These are phyloP conservation scores for Collybia nuda DNA, from an alignment of 768 basidiomycete genomes.

Conservation along the genomic window DNA sequence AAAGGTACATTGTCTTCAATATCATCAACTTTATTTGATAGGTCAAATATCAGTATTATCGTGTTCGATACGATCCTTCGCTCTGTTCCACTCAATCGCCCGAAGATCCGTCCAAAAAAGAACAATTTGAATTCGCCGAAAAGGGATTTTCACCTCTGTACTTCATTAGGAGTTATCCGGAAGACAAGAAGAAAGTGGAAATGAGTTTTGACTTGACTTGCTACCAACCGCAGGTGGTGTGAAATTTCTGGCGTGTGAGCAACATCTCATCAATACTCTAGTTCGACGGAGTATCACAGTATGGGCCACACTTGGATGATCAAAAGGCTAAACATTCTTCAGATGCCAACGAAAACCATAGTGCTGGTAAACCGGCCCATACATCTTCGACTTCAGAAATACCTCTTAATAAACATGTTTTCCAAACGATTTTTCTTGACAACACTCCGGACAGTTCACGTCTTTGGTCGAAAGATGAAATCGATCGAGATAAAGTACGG, in stretches of 20 bases:
- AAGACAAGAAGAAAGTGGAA: conserved; percentile 45
- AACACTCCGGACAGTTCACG: conserved; percentile 32
- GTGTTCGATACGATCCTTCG: conserved; percentile 31
- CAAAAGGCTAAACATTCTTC: not conserved
- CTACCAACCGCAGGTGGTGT: conserved; percentile 44
- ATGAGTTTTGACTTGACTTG: conserved; percentile 52
- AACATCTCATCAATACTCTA: conserved; percentile 2
- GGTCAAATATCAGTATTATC: conserved; percentile 32
- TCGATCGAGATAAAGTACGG: conserved; percentile 28
- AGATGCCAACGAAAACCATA: conserved; percentile 12
- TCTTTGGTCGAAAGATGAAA: conserved; percentile 43
- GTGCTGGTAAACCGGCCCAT: not conserved
- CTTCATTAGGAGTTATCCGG: conserved; percentile 42
- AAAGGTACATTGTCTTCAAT: conserved; percentile 27
- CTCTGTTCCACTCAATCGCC: conserved; percentile 25
- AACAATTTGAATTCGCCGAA: conserved; percentile 34
- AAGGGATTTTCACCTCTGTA: conserved; percentile 43
- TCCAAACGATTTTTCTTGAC: conserved; percentile 51
- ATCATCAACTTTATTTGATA: not conserved
- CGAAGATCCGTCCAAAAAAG: conserved; percentile 21
- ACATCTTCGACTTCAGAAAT: conserved; percentile 18
- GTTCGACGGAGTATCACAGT: conserved; percentile 22
- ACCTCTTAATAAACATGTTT: conserved; percentile 42
- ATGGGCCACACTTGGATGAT: conserved; percentile 6
- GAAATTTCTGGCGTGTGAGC: not conserved